phyloP scores from a whole-genome alignment of 768 basidiomycete species.

The Dacryopinax spathularia region DNA sequence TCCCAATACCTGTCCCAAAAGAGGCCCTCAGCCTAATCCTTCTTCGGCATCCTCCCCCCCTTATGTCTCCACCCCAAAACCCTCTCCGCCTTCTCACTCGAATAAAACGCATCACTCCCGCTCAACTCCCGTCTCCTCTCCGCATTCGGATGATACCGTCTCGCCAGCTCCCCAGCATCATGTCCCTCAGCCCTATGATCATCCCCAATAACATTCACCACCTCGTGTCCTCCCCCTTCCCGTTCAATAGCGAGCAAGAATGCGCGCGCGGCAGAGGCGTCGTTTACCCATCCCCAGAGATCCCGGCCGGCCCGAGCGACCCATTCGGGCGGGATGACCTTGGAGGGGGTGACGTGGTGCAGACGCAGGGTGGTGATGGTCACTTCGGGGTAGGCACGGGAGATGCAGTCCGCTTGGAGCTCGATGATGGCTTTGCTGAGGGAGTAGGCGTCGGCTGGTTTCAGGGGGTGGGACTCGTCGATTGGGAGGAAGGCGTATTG shows the following conservation, averaged over 20 bases:
- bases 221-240: slow-evolving; percentile 11
- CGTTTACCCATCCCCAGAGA: slow-evolving; percentile 10
- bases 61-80: slow-evolving; percentile 12
- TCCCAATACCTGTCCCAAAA: too few relatives aligned
- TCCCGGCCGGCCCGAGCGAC: slow-evolving; percentile 7
- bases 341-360: slow-evolving; percentile 7
- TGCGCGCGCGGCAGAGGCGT: slow-evolving; percentile 8
- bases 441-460: slow-evolving; percentile 12
- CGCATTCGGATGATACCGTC: slow-evolving; percentile 7
- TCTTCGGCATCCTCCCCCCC: slow-evolving; percentile 6
- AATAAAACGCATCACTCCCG: slow-evolving; percentile 7
- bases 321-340: not conserved
- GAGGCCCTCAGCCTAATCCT: not conserved
- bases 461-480: slow-evolving; percentile 12
- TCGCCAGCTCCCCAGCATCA: slow-evolving; percentile 8
- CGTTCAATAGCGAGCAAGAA: slow-evolving; percentile 9
- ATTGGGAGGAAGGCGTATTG: slow-evolving; percentile 11
- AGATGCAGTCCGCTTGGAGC: slow-evolving; percentile 10
- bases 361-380: slow-evolving; percentile 12
- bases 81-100: slow-evolving; percentile 10
- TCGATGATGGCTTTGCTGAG: slow-evolving; percentile 10
- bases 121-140: slow-evolving; percentile 7
- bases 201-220: slow-evolving; percentile 8
- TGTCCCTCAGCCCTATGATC: slow-evolving; percentile 6
- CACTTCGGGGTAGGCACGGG: slow-evolving; percentile 9